Conservation (phyloP, 768 basidiomycete genomes). For the Porphyrellus cyaneotinctus region DNA sequence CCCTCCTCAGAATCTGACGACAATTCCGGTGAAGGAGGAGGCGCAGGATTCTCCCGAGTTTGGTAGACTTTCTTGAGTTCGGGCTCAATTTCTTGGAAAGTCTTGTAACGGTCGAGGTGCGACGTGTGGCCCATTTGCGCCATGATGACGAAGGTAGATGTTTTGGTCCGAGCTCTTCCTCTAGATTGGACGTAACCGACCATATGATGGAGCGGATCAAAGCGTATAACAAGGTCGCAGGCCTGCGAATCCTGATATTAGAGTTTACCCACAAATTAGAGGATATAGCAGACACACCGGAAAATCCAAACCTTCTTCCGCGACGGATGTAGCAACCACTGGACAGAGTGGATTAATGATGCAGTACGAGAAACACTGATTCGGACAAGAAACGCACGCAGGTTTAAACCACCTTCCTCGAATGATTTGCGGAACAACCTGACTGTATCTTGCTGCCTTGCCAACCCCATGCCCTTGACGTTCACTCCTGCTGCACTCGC, state of each 20-base stretch:
- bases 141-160: slow-evolving; percentile 81
- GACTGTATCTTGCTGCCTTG: slow-evolving; percentile 56
- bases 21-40: slow-evolving; percentile 25
- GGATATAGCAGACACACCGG: slow-evolving; percentile 43
- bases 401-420: slow-evolving; percentile 58
- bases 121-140: slow-evolving; percentile 55
- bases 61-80: slow-evolving; percentile 63
- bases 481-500: slow-evolving; percentile 30
- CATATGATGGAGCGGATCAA: slow-evolving; percentile 78
- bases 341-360: background rate
- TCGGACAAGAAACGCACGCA: slow-evolving; percentile 45
- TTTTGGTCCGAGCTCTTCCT: slow-evolving; percentile 74
- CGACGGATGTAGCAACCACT: slow-evolving; percentile 84
- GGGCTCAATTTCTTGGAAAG: slow-evolving; percentile 58
- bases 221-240: slow-evolving; percentile 83
- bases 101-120: slow-evolving; percentile 55
- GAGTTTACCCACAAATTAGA: background rate
- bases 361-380: background rate
- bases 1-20: slow-evolving; percentile 28
- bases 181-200: slow-evolving; percentile 87
- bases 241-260: slow-evolving; percentile 44
- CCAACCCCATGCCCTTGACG: slow-evolving; percentile 48
- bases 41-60: slow-evolving; percentile 37
- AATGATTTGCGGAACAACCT: slow-evolving; percentile 64
- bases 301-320: slow-evolving; percentile 91